Conservation (phyloP, 140 eudicot species). For the Cichorium intybus region DNA sequence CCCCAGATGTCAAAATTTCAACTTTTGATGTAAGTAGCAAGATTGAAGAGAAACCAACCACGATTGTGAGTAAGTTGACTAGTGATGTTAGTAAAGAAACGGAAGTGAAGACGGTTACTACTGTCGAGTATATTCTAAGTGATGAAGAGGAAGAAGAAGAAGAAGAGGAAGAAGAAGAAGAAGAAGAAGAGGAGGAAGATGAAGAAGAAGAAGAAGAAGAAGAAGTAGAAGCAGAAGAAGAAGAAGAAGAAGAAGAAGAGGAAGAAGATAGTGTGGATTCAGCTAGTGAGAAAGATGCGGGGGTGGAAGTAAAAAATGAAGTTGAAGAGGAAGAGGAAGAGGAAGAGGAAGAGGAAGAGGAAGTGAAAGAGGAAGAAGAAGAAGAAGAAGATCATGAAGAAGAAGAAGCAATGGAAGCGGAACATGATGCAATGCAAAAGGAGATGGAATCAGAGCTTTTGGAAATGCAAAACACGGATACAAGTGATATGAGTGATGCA, state of each 20-base stretch:
- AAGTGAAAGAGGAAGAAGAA: constrained; percentile 16
- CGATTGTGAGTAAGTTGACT: neutral
- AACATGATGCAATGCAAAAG: neutral
- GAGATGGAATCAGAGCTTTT: constrained; percentile 6
- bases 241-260: neutral
- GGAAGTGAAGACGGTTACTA: too few relatives aligned
- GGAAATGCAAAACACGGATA: constrained; percentile 1
- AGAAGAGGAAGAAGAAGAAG: neutral
- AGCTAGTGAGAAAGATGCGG: neutral
- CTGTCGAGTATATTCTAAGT: neutral
- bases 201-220: neutral
- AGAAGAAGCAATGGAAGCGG: neutral
- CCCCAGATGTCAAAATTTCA: neutral
- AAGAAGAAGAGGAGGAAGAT: neutral
- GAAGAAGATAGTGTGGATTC: neutral
- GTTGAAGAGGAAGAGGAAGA: neutral
- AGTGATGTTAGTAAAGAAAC: neutral
- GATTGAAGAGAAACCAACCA: neutral
- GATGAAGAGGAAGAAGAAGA: neutral
- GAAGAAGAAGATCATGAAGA: neutral
- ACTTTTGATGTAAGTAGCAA: neutral
- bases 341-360: neutral
- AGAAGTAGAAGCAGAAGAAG: neutral
- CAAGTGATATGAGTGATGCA: neutral
- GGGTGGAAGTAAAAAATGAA: neutral